These are phyloP conservation scores for Hyaloscypha finlandica DNA, from an alignment of 495 filamentous ascomycete genomes.

Conservation along the genomic window DNA sequence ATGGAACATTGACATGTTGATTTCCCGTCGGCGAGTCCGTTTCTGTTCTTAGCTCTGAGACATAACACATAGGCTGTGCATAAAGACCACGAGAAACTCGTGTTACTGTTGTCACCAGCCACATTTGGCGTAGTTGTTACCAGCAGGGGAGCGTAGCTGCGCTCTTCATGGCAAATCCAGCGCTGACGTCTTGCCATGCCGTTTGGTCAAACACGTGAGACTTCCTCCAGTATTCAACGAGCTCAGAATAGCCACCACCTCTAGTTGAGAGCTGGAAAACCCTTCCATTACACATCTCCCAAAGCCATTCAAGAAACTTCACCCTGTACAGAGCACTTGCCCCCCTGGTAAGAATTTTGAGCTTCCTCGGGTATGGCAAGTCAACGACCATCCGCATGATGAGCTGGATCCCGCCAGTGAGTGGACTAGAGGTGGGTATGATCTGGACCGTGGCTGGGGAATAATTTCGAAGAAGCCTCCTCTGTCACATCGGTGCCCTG, in stretches of 20 bases:
- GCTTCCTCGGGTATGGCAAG: too few relatives aligned
- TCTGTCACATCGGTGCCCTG: too few relatives aligned
- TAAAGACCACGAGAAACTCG: neutral
- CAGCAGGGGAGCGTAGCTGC: neutral
- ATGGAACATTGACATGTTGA: neutral
- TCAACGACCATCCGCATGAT: too few relatives aligned
- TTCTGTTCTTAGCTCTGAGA: neutral
- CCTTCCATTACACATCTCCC: neutral
- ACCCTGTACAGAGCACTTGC: too few relatives aligned
- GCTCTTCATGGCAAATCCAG: neutral
- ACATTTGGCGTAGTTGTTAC: neutral
- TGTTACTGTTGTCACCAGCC: neutral
- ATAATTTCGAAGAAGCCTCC: too few relatives aligned
- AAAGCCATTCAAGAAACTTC: neutral
- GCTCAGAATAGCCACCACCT: neutral
- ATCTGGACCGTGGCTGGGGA: too few relatives aligned
- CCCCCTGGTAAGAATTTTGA: too few relatives aligned
- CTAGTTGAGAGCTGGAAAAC: neutral
- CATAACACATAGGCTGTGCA: neutral
- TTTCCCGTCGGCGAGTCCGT: neutral
- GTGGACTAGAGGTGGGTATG: too few relatives aligned
- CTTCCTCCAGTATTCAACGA: neutral
- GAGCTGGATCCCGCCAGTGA: too few relatives aligned
- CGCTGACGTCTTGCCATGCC: neutral
- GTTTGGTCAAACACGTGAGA: neutral